Evolutionary conservation across 805 yeast species (phyloP).

Genomic region (Nakazawaea ambrosiae): DNA sequence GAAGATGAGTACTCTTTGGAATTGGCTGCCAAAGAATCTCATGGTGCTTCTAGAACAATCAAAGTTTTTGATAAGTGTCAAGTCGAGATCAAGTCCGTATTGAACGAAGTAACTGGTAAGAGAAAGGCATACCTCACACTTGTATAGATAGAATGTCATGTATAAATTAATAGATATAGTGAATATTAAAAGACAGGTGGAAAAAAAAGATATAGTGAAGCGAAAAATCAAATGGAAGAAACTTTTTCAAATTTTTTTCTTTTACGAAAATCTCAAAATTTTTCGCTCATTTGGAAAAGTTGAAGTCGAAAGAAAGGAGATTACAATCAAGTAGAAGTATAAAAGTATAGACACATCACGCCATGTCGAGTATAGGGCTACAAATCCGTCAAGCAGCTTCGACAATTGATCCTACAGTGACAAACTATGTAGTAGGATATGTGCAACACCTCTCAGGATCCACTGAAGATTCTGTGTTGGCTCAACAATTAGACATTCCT

Average conservation of each 20-base stretch:
- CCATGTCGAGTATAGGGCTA: constrained; percentile 27
- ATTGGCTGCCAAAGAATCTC: constrained; percentile 38
- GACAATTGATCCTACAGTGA: constrained; percentile 76
- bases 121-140: constrained; percentile 78
- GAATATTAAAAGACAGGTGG: neutral
- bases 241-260: too few relatives aligned
- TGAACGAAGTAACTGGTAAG: constrained; percentile 87
- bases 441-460: constrained; percentile 72
- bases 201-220: neutral
- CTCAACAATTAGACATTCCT: constrained; percentile 61
- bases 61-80: constrained; percentile 78
- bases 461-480: constrained; percentile 76
- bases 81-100: constrained; percentile 73
- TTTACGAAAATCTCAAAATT: too few relatives aligned
- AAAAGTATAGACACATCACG: too few relatives aligned
- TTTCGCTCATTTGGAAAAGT: too few relatives aligned
- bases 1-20: constrained; percentile 72
- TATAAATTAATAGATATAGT: neutral
- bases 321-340: too few relatives aligned
- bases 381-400: constrained; percentile 86
- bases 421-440: constrained; percentile 89
- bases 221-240: neutral
- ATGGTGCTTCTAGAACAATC: constrained; percentile 33
- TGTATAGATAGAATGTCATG: constrained; percentile 28
- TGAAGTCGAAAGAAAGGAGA: neutral